phyloP scores from a whole-genome alignment of 495 filamentous ascomycete genomes.

The Cercophora newfieldiana region DNA sequence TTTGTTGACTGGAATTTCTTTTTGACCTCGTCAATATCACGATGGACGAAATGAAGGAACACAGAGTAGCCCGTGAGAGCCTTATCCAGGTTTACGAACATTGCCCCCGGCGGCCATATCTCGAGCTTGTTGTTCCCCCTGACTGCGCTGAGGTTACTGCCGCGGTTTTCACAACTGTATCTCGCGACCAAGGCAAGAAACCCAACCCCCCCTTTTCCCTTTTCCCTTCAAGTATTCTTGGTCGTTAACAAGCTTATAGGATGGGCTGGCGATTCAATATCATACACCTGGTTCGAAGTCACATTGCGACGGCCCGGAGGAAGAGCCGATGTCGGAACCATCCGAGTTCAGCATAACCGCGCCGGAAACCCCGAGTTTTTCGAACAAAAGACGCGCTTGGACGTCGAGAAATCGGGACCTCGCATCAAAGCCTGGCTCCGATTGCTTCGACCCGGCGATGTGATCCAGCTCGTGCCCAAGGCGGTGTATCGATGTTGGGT shows the following conservation, averaged over 20 bases:
- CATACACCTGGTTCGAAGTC: constrained; percentile 12
- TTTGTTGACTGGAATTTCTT: no score
- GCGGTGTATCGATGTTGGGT: neutral
- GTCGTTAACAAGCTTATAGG: neutral
- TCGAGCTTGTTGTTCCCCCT: neutral
- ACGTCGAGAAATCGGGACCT: neutral
- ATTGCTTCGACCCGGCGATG: constrained; percentile 8
- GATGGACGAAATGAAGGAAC: neutral
- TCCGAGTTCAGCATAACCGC: constrained; percentile 4
- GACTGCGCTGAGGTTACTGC: neutral
- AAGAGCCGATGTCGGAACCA: neutral
- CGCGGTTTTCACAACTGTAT: neutral
- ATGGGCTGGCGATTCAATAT: constrained; percentile 1
- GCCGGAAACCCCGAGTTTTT: constrained; percentile 2
- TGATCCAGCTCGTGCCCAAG: constrained; percentile 11
- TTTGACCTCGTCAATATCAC: neutral
- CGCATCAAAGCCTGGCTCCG: constrained; percentile 4
- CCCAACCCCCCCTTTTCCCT: neutral
- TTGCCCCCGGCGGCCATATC: constrained; percentile 5
- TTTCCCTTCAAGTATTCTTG: no score
- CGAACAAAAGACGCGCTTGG: neutral
- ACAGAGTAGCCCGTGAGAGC: neutral
- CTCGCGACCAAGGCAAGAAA: constrained; percentile 9
- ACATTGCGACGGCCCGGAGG: neutral
- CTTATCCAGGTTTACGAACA: constrained; percentile 6